Evolutionary conservation across 139 green algal species (phyloP).

Genomic region (Chlorella sp.): DNA sequence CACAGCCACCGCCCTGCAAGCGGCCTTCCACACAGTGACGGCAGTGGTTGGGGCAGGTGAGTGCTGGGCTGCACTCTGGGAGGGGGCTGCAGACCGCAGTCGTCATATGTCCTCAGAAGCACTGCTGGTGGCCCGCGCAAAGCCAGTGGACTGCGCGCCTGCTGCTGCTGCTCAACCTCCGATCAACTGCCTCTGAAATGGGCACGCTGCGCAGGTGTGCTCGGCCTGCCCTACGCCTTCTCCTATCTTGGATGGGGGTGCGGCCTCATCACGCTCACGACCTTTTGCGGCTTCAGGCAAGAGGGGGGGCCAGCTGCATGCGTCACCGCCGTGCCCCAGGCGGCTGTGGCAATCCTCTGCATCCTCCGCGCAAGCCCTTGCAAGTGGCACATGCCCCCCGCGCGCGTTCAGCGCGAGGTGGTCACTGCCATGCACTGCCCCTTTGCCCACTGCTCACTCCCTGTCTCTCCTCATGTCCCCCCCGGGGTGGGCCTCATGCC

Average conservation of each 20-base stretch:
- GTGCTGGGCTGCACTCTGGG: not conserved
- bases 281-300: not conserved
- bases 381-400: not conserved
- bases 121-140: too few species aligned
- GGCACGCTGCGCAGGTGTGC: too few species aligned
- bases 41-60: slow-evolving; percentile 55
- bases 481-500: too few species aligned
- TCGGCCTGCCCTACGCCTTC: slow-evolving; percentile 63
- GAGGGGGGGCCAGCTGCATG: not conserved
- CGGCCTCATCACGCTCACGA: not conserved
- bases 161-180: too few species aligned
- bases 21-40: slow-evolving; percentile 57
- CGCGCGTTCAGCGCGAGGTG: not conserved
- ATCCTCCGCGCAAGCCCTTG: not conserved
- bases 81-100: not conserved
- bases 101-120: too few species aligned
- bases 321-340: not conserved
- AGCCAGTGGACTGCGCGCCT: too few species aligned
- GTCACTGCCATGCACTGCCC: not conserved
- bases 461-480: too few species aligned
- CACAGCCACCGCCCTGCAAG: slow-evolving; percentile 53
- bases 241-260: slow-evolving; percentile 52
- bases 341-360: not conserved
- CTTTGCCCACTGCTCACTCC: too few species aligned
- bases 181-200: too few species aligned